Evolutionary conservation across 257 asterid genomes (phyloP), one percentile per base, ranked within the genome.

Genomic region (Nicotiana obtusifolia): DNA sequence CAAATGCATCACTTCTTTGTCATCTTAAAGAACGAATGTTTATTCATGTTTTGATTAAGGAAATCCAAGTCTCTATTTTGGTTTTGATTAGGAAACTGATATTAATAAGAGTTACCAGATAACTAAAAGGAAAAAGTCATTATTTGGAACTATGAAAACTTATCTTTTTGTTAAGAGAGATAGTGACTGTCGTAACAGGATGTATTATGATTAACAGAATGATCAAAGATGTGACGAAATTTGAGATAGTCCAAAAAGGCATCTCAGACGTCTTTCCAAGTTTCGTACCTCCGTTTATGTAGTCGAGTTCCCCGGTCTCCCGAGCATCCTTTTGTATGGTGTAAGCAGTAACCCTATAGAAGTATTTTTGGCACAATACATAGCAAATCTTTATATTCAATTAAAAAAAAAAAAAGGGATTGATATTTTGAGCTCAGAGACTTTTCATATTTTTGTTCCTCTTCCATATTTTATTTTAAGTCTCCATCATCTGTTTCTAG

Each of bases 281-380:
- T 22, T 71, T 75, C 24, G 7, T 91, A 95, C 99, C 99, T 93
- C 98, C 99, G 82, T 95, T 93, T 80, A 95, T 85, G 84, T 95
- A 95, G 90, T 95, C 99, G 16, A 93, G 91, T 86, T 95, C 99
- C 69, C 99, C 98, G 0, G 99, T 92, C 80, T 91, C 61, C 68
- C 81, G 6, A 35, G 90, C 87, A 60, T 95, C 97, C 0, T 93
- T 90, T 81, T 81, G 53, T 81, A 95, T 90, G 10, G 84, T 19
- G 85, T 95, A 95, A 1, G 99, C 97, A 1, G 99, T 95, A 68
- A 93, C 96, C 52, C 99, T 95, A 82, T 76, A 64, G 26, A 10
- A 75, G 71, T 60, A 20, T 69, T 69, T 69, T 69, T 69, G 20
- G 13, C 11, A 69, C 20, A 41, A 41, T 11, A 2, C n/a, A 84